Conservation (phyloP, 768 basidiomycete genomes). For the Coprinopsis sp. region DNA sequence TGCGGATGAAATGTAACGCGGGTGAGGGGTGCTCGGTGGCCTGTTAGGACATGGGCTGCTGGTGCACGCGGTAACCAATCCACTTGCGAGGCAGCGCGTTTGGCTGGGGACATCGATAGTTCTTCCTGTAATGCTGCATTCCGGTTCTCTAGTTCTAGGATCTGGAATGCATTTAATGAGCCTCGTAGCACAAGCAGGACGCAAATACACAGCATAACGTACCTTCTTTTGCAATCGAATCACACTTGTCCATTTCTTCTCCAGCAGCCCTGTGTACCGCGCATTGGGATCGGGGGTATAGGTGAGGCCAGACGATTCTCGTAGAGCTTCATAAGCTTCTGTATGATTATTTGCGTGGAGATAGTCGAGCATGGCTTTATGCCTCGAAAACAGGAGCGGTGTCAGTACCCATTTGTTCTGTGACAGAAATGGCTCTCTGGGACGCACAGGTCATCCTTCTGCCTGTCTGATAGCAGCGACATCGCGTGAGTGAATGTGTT, state of each 20-base stretch:
- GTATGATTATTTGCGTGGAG: constrained; percentile 62
- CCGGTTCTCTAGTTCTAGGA: constrained; percentile 91
- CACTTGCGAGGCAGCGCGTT: constrained; percentile 57
- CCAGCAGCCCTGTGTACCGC: constrained; percentile 80
- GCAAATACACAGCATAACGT: constrained; percentile 2
- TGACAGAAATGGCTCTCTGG: not conserved
- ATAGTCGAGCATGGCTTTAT: constrained; percentile 80
- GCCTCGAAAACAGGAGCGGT: constrained; percentile 40
- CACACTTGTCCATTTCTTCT: constrained; percentile 98
- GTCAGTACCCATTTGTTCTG: constrained; percentile 9
- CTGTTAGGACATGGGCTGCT: constrained; percentile 68
- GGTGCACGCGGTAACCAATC: constrained; percentile 91
- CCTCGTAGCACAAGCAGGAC: not conserved
- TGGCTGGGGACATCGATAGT: constrained; percentile 42
- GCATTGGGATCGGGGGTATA: constrained; percentile 83
- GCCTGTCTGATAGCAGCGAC: constrained; percentile 23
- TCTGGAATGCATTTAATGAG: constrained; percentile 40
- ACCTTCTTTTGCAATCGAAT: constrained; percentile 96
- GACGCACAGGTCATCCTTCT: constrained; percentile 23
- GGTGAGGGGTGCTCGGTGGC: constrained; percentile 74
- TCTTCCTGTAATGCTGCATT: constrained; percentile 77
- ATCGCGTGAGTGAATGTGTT: constrained; percentile 13
- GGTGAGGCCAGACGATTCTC: constrained; percentile 49
- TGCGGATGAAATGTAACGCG: constrained; percentile 83
- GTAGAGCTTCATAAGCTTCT: constrained; percentile 57